Base-by-base conservation (phyloP, 2,329 filamentous ascomycete genomes). In the Alternaria sp. region DNA sequence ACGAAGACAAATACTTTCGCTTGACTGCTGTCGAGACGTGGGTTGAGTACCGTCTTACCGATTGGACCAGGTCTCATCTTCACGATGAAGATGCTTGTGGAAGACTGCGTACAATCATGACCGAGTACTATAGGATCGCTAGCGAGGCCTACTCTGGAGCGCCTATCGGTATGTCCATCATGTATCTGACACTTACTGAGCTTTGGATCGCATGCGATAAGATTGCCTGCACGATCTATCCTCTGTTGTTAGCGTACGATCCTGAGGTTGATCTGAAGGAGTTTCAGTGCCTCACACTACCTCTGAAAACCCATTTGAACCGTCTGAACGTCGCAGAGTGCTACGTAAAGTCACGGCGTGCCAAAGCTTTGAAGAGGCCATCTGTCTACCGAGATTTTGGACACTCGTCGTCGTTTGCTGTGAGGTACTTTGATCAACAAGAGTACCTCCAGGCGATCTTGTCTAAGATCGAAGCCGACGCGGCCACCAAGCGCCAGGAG, bases 141-240 rank as follows among this genome's bases (percentile, higher is more conserved):
- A 57, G 28, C 0, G 0, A 1, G 0, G 9, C 34, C 0, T 88
- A 87, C 44, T 3, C 54, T 0, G 62, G 52, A 0, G 79, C 82
- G 2, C 83, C 87, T 0, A 81, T 85, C 60, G 75, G 74, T 0
- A 66, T 78, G 0, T 90, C 88, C 0, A 62, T 82, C 5, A 88
- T 89, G 84, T 58, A 87, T 3, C 78, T 90, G 0, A 86, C 83
- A 0, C 66, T 85, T 0, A 65, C 87, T 3, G 86, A 89, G 55
- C 70, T 90, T 0, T 90, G 88, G 88, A 70, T 86, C 8, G 85
- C 84, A 0, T 82, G 84, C 32, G 87, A 90, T 61, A 83, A 77
- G 52, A 77, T 79, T 2, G 82, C 83, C 0, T 74, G 79, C 2
- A 14, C 57, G 1, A 57, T 74, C 0, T 76, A 80, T n/a, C 75